Evolutionary conservation across 305 asterid species (phyloP).

Genomic region (Fraxinus greggii): DNA sequence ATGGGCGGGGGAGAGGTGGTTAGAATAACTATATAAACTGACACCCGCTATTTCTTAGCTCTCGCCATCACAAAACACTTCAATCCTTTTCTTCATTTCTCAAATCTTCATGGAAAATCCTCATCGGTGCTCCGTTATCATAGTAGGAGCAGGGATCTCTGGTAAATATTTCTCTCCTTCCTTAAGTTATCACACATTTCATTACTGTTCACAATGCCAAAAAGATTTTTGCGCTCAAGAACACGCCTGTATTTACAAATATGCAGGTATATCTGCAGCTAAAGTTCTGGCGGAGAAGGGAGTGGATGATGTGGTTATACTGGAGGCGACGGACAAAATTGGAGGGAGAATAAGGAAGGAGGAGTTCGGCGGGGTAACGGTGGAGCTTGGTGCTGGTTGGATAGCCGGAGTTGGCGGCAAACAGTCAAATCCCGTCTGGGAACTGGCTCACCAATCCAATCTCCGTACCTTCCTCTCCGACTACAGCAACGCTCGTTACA

Average conservation of each 20-base stretch:
- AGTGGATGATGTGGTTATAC: slow-evolving; percentile 66
- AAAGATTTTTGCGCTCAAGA: not conserved
- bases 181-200: not conserved
- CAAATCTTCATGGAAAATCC: slow-evolving; percentile 41
- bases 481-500: slow-evolving; percentile 82
- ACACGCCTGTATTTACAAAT: not conserved
- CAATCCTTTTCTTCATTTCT: not conserved
- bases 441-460: slow-evolving; percentile 59
- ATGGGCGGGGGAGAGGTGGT: not conserved
- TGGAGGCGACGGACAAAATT: slow-evolving; percentile 79
- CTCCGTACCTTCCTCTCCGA: slow-evolving; percentile 84
- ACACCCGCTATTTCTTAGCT: not conserved
- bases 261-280: slow-evolving; percentile 74
- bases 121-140: slow-evolving; percentile 40
- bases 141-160: slow-evolving; percentile 33
- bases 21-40: not conserved
- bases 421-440: slow-evolving; percentile 81
- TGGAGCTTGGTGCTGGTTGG: slow-evolving; percentile 98
- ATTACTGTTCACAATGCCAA: not conserved
- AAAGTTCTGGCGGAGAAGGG: slow-evolving; percentile 73
- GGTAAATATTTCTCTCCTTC: not conserved
- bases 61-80: not conserved
- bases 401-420: slow-evolving; percentile 93
- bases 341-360: slow-evolving; percentile 88
- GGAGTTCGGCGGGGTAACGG: slow-evolving; percentile 73